Conservation (phyloP, 768 basidiomycete species). For the Candolleomyces eurysporus region DNA sequence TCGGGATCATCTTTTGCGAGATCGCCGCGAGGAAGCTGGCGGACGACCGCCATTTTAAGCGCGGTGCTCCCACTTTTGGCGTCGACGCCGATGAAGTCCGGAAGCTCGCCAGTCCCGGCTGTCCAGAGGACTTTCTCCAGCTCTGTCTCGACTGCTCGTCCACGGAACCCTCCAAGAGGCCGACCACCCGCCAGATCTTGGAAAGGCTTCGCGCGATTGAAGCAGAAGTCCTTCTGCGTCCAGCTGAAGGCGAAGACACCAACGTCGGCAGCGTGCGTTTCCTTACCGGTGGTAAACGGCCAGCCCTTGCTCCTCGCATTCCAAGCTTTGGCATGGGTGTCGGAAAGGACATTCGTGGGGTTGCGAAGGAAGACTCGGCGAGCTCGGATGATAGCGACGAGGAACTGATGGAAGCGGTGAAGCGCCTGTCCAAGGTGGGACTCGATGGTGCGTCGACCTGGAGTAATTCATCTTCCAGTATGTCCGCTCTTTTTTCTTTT, state of each 20-base stretch:
- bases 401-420: constrained; percentile 63
- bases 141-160: constrained; percentile 78
- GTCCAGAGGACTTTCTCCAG: constrained; percentile 73
- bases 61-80: constrained; percentile 74
- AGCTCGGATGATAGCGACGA: constrained; percentile 61
- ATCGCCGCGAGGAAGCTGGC: constrained; percentile 84
- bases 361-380: constrained; percentile 8
- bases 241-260: constrained; percentile 61
- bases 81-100: constrained; percentile 76
- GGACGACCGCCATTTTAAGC: constrained; percentile 75
- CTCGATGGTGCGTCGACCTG: constrained; percentile 44
- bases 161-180: constrained; percentile 64
- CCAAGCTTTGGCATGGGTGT: constrained; percentile 82
- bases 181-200: constrained; percentile 78
- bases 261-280: constrained; percentile 88
- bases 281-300: constrained; percentile 65
- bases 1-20: constrained; percentile 92
- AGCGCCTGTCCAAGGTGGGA: constrained; percentile 49
- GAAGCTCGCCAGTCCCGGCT: constrained; percentile 63
- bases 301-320: constrained; percentile 64
- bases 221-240: constrained; percentile 70
- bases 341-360: constrained; percentile 53
- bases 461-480: constrained; percentile 14
- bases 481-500: not conserved
- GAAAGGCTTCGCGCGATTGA: constrained; percentile 79